Base-by-base conservation (phyloP, 2,329 filamentous ascomycete species). In the Rutstroemia sp. region DNA sequence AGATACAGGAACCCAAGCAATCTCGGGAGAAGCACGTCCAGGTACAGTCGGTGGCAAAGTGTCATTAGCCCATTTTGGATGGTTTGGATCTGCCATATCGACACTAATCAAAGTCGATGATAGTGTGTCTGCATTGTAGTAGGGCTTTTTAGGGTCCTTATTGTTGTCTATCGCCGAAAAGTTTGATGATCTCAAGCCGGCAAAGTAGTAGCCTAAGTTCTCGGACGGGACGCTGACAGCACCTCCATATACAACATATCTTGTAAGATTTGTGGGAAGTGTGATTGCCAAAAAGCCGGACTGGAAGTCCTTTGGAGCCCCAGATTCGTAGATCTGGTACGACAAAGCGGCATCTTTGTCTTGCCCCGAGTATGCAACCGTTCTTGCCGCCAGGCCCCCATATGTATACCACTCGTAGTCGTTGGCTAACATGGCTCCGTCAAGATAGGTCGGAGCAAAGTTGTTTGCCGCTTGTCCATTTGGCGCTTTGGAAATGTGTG, bases 1-100 rank as follows among this genome's bases (percentile, higher is more conserved):
- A 3, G 89, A 88, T 46, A 91, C 88, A 1, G 90, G 90, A 0
- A 95, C 78, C 85, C 86, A 90, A 0, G 87, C 83, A 1, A 87
- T 73, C 57, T 87, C 85, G 0, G 84, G 77, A 62, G 80, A 83
- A 4, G 83, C 82, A 16, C 87, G 79, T 0, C 79, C 79, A 4
- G 72, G 69, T 6, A 86, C 72, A 4, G 66, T 61, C 0, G 63
- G 42, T 0, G 79, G 78, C 2, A 89, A 67, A 0, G 81, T 80
- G 1, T 51, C 61, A 61, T 88, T 88, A 6, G 63, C 70, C 81
- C 85, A 90, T 4, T 63, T 73, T 57, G 80, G 77, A 0, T 66
- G 41, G 4, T 71, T 59, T 66, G 84, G 79, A 0, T 65, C 67
- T 0, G 72, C 66, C 77, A 87, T 80, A 62, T 89, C 78, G 6